Evolutionary conservation across 768 basidiomycete species (phyloP), one percentile per base, ranked within the genome.

Genomic region (Lentinula guzmanii): DNA sequence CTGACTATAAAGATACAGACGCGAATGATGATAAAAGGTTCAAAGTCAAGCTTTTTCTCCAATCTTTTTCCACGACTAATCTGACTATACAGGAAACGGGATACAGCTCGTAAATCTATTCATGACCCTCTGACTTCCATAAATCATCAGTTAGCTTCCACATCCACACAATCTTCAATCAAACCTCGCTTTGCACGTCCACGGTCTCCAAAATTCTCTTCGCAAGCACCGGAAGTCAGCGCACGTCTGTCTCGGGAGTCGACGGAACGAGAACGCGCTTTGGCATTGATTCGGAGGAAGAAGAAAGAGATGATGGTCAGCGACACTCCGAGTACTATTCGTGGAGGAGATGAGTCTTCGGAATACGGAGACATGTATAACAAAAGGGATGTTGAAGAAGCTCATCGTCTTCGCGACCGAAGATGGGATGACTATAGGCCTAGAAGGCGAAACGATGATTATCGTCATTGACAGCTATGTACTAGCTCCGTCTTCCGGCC

Each of bases 91-190:
- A 91, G 90, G 66, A 75, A 77, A 63, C 84, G 86, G 34, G 90
- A 92, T 63, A 74, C 84, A 7, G 79, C 77, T 4, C 81, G 81
- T 7, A 90, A 92, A 68, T 80, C 79, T 1, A 74, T 73, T 16
- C 80, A 87, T 52, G 91, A 92, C 69, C 90, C 91, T 5, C 78
- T 92, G 11, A 86, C 88, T 1, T 84, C 86, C 7, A 91, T 93
- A 65, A 88, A 85, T 7, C 78, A 82, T 45, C 83, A 87, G 63
- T 80, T 91, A 5, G 77, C 84, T 9, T 73, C 80, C 0, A 78
- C 77, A 10, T 71, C 72, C 24, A 63, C 62, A 24, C 57, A 74
- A 1, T 66, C 72, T 16, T 63, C 70, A 24, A 64, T 69, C 15
- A 65, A 70, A 21, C 52, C 66, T 58, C 72, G 61, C 52, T 63